phyloP scores from a whole-genome alignment of 495 filamentous ascomycete species.

The Trichoderma virens region DNA sequence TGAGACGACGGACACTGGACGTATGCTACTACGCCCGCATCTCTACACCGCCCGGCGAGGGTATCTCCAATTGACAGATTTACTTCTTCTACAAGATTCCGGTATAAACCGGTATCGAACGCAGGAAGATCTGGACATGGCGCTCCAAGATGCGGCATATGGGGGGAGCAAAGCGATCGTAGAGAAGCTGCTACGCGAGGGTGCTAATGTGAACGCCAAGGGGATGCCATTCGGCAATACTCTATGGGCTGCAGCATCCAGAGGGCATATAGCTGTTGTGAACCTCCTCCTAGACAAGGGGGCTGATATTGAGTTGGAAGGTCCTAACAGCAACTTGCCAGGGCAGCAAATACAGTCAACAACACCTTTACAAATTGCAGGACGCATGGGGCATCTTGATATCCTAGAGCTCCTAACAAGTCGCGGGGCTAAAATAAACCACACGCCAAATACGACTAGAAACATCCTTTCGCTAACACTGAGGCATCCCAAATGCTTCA shows the following conservation, averaged over 20 bases:
- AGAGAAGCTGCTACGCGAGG: neutral
- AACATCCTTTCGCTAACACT: neutral
- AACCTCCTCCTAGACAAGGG: neutral
- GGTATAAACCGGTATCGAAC: neutral
- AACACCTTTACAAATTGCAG: neutral
- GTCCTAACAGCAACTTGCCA: neutral
- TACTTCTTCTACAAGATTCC: neutral
- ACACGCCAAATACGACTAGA: too few relatives aligned
- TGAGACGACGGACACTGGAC: too few relatives aligned
- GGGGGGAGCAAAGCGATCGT: neutral
- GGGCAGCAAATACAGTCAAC: neutral
- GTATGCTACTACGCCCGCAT: neutral
- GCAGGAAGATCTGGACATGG: neutral
- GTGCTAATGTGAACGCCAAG: neutral
- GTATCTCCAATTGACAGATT: neutral
- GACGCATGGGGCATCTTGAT: neutral
- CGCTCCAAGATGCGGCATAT: neutral
- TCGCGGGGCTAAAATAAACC: neutral
- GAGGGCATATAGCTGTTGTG: neutral
- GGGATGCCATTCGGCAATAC: neutral
- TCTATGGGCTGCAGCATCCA: neutral
- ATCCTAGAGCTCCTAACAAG: neutral
- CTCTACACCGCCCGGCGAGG: neutral
- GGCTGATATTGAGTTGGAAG: neutral
- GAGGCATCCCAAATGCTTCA: neutral